Conservation (phyloP, 2,329 filamentous ascomycete genomes). For the Akanthomyces muscarius region DNA sequence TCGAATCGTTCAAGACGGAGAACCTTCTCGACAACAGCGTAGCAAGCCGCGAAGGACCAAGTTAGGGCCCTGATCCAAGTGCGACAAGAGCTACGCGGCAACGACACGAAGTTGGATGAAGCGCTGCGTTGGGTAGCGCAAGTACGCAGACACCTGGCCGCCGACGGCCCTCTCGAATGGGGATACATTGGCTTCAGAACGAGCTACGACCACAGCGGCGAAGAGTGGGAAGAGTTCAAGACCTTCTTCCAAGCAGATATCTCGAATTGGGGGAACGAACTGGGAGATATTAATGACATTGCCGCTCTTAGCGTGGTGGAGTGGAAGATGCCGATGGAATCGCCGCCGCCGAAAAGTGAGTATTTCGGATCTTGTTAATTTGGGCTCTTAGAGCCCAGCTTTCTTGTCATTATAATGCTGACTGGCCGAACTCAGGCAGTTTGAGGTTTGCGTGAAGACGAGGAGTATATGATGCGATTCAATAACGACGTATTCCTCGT, state of each 20-base stretch:
- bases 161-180: constrained; percentile 10
- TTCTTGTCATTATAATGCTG: too few relatives aligned
- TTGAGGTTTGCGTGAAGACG: not conserved
- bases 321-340: too few relatives aligned
- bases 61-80: constrained; percentile 4
- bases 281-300: too few relatives aligned
- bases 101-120: constrained; percentile 2
- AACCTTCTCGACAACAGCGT: too few relatives aligned
- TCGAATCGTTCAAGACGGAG: too few relatives aligned
- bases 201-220: constrained; percentile 21
- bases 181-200: constrained; percentile 22
- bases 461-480: not conserved
- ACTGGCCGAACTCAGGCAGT: too few relatives aligned
- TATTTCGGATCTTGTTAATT: too few relatives aligned
- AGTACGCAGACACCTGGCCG: not conserved
- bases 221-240: constrained; percentile 22
- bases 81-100: constrained; percentile 19
- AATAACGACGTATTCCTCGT: constrained; percentile 20
- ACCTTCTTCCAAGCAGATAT: too few relatives aligned
- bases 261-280: too few relatives aligned
- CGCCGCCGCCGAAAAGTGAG: too few relatives aligned
- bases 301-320: too few relatives aligned
- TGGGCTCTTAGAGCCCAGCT: too few relatives aligned
- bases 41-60: not conserved
- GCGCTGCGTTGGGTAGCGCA: constrained; percentile 6